Evolutionary conservation across 768 basidiomycete species (phyloP).

Genomic region (Naganishia vishniacii): DNA sequence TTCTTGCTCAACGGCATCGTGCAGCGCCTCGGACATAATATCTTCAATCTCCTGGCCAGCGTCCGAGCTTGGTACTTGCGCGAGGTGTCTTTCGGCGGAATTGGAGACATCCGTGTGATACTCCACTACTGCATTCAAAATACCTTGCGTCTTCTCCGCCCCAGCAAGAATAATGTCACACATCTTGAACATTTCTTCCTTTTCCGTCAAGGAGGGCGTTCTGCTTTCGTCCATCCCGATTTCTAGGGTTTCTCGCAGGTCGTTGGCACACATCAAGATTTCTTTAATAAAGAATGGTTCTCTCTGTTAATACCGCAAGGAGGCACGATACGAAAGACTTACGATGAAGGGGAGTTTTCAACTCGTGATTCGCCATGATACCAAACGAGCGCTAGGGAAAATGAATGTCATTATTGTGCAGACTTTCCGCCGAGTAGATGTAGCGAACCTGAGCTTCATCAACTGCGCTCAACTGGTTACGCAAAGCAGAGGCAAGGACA

Average conservation of each 20-base stretch:
- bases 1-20: conserved; percentile 33
- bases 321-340: neutral
- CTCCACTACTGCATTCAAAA: conserved; percentile 38
- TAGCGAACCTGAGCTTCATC: conserved; percentile 33
- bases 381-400: conserved; percentile 42
- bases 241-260: conserved; percentile 10
- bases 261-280: conserved; percentile 15
- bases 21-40: conserved; percentile 33
- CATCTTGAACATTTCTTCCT: conserved; percentile 12
- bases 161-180: conserved; percentile 8
- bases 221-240: conserved; percentile 8
- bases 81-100: conserved; percentile 1
- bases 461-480: conserved; percentile 2
- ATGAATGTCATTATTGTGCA: conserved; percentile 19
- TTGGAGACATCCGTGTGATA: conserved; percentile 38
- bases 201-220: neutral
- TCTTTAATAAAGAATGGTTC: neutral
- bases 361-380: conserved; percentile 41
- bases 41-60: conserved; percentile 29
- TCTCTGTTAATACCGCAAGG: neutral
- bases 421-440: neutral
- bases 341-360: conserved; percentile 44
- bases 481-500: conserved; percentile 32
- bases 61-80: neutral
- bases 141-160: neutral